Base-by-base conservation (phyloP, 2,329 filamentous ascomycete species). In the Beauveria bassiana region DNA sequence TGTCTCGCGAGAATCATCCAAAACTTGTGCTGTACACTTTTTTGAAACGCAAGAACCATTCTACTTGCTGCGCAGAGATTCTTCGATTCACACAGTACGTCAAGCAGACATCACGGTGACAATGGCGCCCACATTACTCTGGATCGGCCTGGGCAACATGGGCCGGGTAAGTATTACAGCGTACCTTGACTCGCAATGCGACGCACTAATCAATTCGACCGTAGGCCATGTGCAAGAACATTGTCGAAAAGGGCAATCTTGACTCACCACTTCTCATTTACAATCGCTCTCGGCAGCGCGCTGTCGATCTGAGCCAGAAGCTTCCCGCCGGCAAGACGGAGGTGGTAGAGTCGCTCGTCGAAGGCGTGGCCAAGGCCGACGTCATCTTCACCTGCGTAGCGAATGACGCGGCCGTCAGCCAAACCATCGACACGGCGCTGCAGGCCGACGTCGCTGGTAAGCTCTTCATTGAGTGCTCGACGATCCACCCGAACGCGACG, bases 101-200 rank as follows among this genome's bases (percentile, higher is more conserved):
- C 24, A 45, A 46, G 28, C 40, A 45, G 24, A 56, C 2, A 28
- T 9, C 5, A 61, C 14, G 51, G 46, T 45, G 26, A 50, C 18
- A 9, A 85, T 86, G 83, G 76, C 82, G 49, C 79, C 81, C 62
- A 85, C 82, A 73, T 70, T 95, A 57, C 81, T 91, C 68, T 96
- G 86, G 85, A 85, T 96, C 60, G 91, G 92, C 62, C 81, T 96
- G 56, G 91, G 91, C 58, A 96, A 96, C 73, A 96, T 96, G 86
- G 92, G 90, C 66, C 82, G 87, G 70, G 89, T 89, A 77, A 77
- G 83, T n/a, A 51, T 40, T 60, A 52, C 43, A n/a, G 62, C 20
- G 34, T 28, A 59, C 12, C 9, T 45, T 31, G 45, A 31, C 63
- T 66, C 40, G 65, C 53, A 40, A 34, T 28, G 8, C 14, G 5